Base-by-base conservation (phyloP, 2,329 filamentous ascomycete species). In the Penicillium brevicompactum region DNA sequence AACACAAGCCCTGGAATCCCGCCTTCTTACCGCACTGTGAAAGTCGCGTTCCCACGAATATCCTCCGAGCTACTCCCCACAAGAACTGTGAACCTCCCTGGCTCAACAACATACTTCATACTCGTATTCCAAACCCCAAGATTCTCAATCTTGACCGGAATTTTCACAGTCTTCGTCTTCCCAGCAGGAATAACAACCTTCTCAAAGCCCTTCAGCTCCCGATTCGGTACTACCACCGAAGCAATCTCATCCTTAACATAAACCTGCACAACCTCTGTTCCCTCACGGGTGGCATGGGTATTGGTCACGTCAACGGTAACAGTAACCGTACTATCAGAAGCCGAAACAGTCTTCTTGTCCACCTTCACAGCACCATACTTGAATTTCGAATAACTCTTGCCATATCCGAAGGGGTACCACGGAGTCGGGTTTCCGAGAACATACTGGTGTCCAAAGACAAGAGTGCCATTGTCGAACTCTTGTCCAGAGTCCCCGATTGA, bases 81-180 rank as follows among this genome's bases (percentile, higher is more conserved):
- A 51, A 80, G 76, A 9, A 90, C 75, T 5, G 79, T 72, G 68
- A 91, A 91, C 40, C 86, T 81, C 1, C 88, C 88, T 3, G 83
- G 82, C 78, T 91, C 89, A 37, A 91, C 87, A 22, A 89, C 86
- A 70, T 91, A 91, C 69, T 87, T 75, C 85, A 90, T 88, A 32
- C 72, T 76, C 11, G 73, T 63, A 67, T 84, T 76, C 84, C 84
- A 87, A 7, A 86, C 64, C 0, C 83, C 83, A 59, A 84, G 70
- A 46, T 82, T 76, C 18, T 68, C 63, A 3, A 85, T 76, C 30
- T 79, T 66, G 18, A 86, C 64, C 16, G 81, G 76, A 24, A 88
- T 76, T 32, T 74, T 66, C 0, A 83, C 79, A 34, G 74, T 81
- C 58, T 81, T 76, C 1, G 82, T 87, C 68, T 84, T 77, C 0